Conservation (phyloP, 345 rosid genomes). For the Camelina laxa region DNA sequence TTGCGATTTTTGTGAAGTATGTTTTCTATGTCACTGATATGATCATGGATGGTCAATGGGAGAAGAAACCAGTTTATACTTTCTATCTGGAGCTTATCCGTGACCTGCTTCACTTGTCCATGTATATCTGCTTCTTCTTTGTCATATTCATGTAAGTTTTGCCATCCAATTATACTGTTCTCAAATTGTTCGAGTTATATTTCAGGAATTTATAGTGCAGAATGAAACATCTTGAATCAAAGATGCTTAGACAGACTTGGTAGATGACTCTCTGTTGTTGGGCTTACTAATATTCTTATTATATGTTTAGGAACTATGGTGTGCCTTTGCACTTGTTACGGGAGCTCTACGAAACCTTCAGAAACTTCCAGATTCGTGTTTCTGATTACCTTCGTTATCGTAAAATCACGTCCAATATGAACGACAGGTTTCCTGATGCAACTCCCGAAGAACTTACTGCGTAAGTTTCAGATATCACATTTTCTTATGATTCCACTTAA, state of each 20-base stretch:
- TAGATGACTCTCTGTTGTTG: background rate
- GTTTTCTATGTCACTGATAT: constrained; percentile 89
- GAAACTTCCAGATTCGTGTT: constrained; percentile 90
- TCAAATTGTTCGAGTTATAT: background rate
- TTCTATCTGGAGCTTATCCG: constrained; percentile 93
- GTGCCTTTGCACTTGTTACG: constrained; percentile 93
- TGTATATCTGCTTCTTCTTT: constrained; percentile 96
- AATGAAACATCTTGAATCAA: constrained; percentile 4
- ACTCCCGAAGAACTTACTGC: constrained; percentile 85
- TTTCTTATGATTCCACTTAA: constrained; percentile 8
- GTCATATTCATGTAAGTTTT: constrained; percentile 92
- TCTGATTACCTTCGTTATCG: constrained; percentile 93
- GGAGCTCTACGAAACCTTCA: constrained; percentile 97
- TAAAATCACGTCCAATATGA: constrained; percentile 96
- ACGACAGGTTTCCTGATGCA: constrained; percentile 94
- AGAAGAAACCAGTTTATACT: constrained; percentile 87
- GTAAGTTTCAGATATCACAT: constrained; percentile 54
- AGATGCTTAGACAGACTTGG: constrained; percentile 5
- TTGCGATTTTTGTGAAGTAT: constrained; percentile 87
- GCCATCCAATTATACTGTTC: constrained; percentile 7
- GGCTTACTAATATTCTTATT: background rate
- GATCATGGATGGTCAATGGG: constrained; percentile 99
- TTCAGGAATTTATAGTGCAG: background rate
- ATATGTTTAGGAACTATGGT: constrained; percentile 80
- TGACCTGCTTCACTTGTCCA: constrained; percentile 95